Evolutionary conservation across 768 basidiomycete species (phyloP), one percentile per base, ranked within the genome.

Genomic region (Hysterangium stoloniferum): DNA sequence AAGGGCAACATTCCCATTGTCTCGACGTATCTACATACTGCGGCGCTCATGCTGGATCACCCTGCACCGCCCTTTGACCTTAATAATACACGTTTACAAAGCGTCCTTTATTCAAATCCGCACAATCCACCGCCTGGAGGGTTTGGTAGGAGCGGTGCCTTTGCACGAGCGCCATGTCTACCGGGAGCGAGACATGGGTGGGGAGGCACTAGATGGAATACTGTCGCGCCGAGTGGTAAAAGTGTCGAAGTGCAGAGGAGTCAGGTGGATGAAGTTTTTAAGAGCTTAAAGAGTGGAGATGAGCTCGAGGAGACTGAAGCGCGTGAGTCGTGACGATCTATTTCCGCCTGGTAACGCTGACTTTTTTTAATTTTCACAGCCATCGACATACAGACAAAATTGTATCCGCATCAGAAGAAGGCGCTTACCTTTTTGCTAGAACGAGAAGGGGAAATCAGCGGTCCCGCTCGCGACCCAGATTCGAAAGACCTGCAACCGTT

Each of bases 351-450:
- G 45, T 20, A 20, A 24, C 6, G 13, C 22, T 50, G 38, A 34
- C 55, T 60, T 50, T 52, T 59, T 59, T 27, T 28, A 37, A 38
- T 12, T 36, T n/a, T 41, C 31, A 9, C 22, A 86, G 85, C 69
- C 44, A 60, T 72, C 47, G 81, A 86, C 59, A 79, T 99, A 48
- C 85, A 84, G 32, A 96, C 96, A 19, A 75, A 69, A 41, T 72
- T 99, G 6, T 99, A 98, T 68, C 91, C 95, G 17, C 96, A 99
- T 72, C 96, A 99, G 69, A 95, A 93, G 69, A 95, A 95, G 66
- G 96, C 95, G 20, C 74, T 99, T 17, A 92, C 95, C 1, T 99
- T 99, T 67, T 72, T 99, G 44, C 74, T 97, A 17, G 90, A 96
- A 61, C 79, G 96, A 62, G 83, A 87, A 64, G 75, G 80, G 54